These are phyloP conservation scores for Talaromyces wortmannii DNA, from an alignment of 495 filamentous ascomycete genomes.

Conservation along the genomic window DNA sequence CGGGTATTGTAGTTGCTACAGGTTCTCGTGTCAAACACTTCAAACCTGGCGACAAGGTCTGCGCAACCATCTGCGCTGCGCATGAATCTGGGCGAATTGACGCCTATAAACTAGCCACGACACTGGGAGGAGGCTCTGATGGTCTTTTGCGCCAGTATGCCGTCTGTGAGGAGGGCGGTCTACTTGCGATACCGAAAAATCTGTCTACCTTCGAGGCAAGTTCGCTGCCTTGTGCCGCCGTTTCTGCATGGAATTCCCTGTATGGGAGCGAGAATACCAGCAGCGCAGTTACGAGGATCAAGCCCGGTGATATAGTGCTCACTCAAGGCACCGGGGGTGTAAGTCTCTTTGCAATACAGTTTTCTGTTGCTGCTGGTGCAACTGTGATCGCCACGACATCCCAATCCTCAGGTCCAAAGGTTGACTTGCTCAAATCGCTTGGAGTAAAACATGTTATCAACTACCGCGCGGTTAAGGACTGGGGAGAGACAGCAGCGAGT, in stretches of 20 bases:
- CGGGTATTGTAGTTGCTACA: conserved; percentile 34
- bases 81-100: background rate
- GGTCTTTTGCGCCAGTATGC: conserved; percentile 60
- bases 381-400: conserved; percentile 62
- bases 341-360: conserved; percentile 62
- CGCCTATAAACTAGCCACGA: conserved; percentile 18
- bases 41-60: conserved; percentile 40
- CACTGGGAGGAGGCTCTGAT: conserved; percentile 56
- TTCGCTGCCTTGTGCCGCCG: conserved; percentile 55
- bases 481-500: conserved; percentile 52
- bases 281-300: conserved; percentile 25
- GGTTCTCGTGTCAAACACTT: conserved; percentile 48
- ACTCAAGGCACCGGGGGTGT: conserved; percentile 68
- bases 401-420: conserved; percentile 49
- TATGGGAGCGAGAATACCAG: conserved; percentile 42
- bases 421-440: conserved; percentile 43
- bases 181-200: conserved; percentile 50
- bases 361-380: conserved; percentile 66
- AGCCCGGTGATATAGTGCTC: conserved; percentile 55
- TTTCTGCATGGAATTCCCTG: conserved; percentile 69
- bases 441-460: conserved; percentile 45
- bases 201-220: conserved; percentile 50
- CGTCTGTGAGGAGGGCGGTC: conserved; percentile 50
- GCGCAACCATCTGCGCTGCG: background rate
- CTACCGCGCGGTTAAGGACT: conserved; percentile 50